A percentile compares a stretch with the other conserved stretches of the same genome.
phyloP scores from a whole-genome alignment of 805 yeast species.

The Nakazawaea pomicola region DNA sequence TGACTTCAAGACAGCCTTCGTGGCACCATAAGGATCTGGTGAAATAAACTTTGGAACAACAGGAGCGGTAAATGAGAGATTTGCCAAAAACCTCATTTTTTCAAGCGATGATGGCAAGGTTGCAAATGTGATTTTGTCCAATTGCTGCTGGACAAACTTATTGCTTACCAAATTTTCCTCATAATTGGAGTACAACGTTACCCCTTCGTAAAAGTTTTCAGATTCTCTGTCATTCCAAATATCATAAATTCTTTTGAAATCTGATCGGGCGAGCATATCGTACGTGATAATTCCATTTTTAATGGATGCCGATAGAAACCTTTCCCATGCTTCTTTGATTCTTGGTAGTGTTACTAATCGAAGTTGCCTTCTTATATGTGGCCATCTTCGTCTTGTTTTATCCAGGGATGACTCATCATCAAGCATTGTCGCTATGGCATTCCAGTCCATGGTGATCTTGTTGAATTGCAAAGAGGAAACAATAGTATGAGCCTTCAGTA shows the following conservation, averaged over 20 bases:
- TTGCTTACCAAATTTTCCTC: conserved; percentile 45
- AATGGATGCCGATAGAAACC: conserved; percentile 53
- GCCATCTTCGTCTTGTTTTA: conserved; percentile 4
- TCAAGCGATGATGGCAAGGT: conserved; percentile 66
- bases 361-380: conserved; percentile 22
- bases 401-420: conserved; percentile 25
- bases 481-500: conserved; percentile 64
- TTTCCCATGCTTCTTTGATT: conserved; percentile 59
- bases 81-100: conserved; percentile 44
- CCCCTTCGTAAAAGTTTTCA: conserved; percentile 18
- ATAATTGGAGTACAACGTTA: conserved; percentile 34
- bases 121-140: conserved; percentile 33
- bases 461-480: conserved; percentile 52
- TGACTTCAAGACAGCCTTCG: conserved; percentile 44
- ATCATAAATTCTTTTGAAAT: conserved; percentile 47
- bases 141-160: conserved; percentile 31
- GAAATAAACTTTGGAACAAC: conserved; percentile 16
- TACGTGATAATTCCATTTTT: conserved; percentile 46
- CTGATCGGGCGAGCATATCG: conserved; percentile 44
- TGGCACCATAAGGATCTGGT: conserved; percentile 15
- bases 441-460: conserved; percentile 57
- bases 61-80: conserved; percentile 37
- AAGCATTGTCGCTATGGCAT: conserved; percentile 46
- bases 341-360: conserved; percentile 56
- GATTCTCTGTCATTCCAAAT: conserved; percentile 62